Conservation (phyloP, 768 basidiomycete species). For the Boletus rubroflammeus region DNA sequence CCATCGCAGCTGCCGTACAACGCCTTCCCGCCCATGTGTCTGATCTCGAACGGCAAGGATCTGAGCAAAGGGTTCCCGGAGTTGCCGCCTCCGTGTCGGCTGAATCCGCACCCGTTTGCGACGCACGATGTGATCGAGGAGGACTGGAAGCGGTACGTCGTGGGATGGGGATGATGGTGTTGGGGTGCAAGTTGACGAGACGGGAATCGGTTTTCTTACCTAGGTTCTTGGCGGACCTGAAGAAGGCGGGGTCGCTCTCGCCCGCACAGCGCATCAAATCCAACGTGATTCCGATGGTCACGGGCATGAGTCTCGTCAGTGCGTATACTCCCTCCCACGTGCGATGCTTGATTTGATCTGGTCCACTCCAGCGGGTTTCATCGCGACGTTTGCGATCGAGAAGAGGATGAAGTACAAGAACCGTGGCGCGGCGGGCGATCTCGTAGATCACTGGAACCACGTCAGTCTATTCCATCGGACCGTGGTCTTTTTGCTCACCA, state of each 20-base stretch:
- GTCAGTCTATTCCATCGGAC: constrained; percentile 28
- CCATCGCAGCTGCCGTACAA: constrained; percentile 13
- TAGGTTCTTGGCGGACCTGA: constrained; percentile 38
- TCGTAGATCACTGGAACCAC: constrained; percentile 50
- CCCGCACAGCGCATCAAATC: constrained; percentile 32
- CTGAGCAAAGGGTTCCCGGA: constrained; percentile 44
- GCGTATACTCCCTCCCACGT: not conserved
- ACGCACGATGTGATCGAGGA: constrained; percentile 46
- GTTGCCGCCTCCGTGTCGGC: constrained; percentile 38
- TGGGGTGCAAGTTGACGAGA: not conserved
- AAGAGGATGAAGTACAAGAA: constrained; percentile 36
- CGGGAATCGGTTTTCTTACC: too few species aligned
- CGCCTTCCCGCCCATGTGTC: constrained; percentile 29
- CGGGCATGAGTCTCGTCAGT: constrained; percentile 28
- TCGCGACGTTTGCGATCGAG: constrained; percentile 14
- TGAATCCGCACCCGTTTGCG: constrained; percentile 46
- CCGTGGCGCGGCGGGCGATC: constrained; percentile 35
- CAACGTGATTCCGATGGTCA: constrained; percentile 30
- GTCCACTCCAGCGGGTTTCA: constrained; percentile 15
- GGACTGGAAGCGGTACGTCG: constrained; percentile 45
- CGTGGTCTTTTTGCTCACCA: not conserved
- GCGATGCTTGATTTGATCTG: too few species aligned
- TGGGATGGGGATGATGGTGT: not conserved
- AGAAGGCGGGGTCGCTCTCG: constrained; percentile 33
- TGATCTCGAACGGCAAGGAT: constrained; percentile 23